Base-by-base conservation (phyloP, 352 stramenopile genomes). In the Globisporangium spinosum region DNA sequence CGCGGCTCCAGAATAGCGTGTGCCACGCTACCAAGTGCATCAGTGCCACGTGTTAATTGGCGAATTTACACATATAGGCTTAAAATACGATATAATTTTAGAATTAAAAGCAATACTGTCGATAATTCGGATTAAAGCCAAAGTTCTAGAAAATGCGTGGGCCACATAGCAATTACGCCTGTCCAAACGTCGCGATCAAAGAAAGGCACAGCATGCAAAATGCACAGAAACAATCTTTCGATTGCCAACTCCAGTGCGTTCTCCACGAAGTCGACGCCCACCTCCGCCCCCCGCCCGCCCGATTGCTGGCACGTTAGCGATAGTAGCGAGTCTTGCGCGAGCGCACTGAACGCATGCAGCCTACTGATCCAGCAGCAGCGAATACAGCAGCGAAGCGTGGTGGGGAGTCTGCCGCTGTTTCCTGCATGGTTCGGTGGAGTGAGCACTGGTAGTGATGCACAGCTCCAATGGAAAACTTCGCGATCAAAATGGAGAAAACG, bases 81-180 rank as follows among this genome's bases (percentile, higher is more conserved):
- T 45, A 0, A 45, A 43, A 43, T 1, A 5, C 0, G 0, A 1
- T 15, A 17, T 20, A 45, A 49, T 1, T 49, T 6, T 3, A 49
- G 9, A 49, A n/a, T 9, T 23, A 22, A 6, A 8, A 2, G 0
- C 6, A 22, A 7, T 12, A 20, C n/a, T 49, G 8, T 17, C 13
- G 3, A 49, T n/a, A 49, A 35, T 35, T 58, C 25, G 27, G 23
- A 27, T 59, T 20, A 29, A 27, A 59, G 15, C 3, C 43, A 62
- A 49, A 35, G 32, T 47, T 49, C 56, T 62, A 62, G 32, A 62
- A 62, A 60, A 60, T 60, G 17, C 27, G 54, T 60, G 54, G 54
- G 4, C 54, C 54, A 60, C 54, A 12, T 3, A 23, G 6, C 3
- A 9, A n/a, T 15, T 3, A 4, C 38, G 38, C 23, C 1, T 34